A percentile compares a stretch with the other conserved stretches of the same genome.
phyloP scores from a whole-genome alignment of 768 basidiomycete species.

The Auricularia sp. region DNA sequence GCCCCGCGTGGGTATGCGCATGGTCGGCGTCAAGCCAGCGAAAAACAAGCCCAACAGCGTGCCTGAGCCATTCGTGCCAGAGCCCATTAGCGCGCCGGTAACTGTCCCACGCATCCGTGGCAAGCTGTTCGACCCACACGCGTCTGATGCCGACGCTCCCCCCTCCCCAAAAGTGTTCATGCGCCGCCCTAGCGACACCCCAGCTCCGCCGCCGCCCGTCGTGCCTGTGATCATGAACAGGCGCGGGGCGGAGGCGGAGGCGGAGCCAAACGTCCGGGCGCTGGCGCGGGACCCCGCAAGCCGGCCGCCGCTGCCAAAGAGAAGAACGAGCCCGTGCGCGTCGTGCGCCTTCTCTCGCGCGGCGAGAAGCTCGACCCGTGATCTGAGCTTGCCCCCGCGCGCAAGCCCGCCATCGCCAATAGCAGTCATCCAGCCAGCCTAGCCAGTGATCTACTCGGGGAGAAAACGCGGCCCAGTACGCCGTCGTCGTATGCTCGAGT shows the following conservation, averaged over 20 bases:
- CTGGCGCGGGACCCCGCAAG: neutral
- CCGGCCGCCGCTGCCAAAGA: neutral
- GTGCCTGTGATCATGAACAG: neutral
- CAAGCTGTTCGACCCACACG: conserved; percentile 1
- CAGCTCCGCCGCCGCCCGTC: neutral
- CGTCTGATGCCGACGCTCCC: neutral
- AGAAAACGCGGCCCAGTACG: neutral
- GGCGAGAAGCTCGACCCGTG: conserved; percentile 72
- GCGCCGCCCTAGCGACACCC: neutral
- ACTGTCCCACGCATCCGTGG: neutral
- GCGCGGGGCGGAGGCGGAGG: neutral
- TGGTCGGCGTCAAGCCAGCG: conserved; percentile 44
- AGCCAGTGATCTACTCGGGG: neutral
- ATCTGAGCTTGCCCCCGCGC: neutral
- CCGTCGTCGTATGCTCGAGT: neutral
- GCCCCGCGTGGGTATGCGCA: conserved; percentile 36
- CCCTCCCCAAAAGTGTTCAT: neutral
- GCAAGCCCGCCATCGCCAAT: neutral
- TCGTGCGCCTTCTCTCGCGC: conserved; percentile 70
- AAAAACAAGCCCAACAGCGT: neutral
- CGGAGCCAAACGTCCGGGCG: neutral
- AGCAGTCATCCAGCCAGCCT: neutral
- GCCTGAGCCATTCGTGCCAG: neutral
- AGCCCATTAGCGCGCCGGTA: neutral
- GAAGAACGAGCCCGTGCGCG: conserved; percentile 49